Evolutionary conservation across 352 stramenopile genomes (phyloP), one percentile per base, ranked within the genome.

Genomic region (Phytophthora litchii): DNA sequence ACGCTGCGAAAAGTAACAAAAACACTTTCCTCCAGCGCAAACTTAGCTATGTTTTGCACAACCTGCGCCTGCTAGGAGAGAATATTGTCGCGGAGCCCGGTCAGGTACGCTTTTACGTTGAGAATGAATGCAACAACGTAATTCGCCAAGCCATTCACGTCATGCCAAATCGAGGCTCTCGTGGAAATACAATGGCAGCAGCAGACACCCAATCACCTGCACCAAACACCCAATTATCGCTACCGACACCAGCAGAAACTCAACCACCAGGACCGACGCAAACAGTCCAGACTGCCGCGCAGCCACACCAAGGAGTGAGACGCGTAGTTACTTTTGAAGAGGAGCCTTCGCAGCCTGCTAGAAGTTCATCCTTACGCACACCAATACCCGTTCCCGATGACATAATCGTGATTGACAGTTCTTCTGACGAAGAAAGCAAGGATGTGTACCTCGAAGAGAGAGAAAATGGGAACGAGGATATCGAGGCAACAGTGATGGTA

Each of bases 11-110:
- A 52, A 58, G 57, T 27, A 76, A 78, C 56, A 86, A 83, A 44
- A 65, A 52, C 16, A 70, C 63, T 14, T 59, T 54, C 12, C 61
- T 85, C 8, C 78, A 80, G 38, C 72, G 66, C 13, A 75, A 83
- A 37, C 44, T 88, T 6, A 49, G 74, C 42, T 83, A 80, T 20
- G 68, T 88, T 20, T 47, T 88, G 13, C 72, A 79, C 41, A 83
- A 81, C 16, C 32, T 88, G 12, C 64, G 72, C 10, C 29, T 88
- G 27, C 54, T 88, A 13, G 61, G 49, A 36, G 64, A 78, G 54
- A 57, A 59, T 3, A 54, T 77, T 32, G 64, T 77, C 4, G 74
- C 72, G 3, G 76, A 80, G 35, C 37, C 71, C 23, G 70, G 72
- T 1, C 60, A 84, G 62, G 76, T 86, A 19, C 74, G 72, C 1